A percentile compares a stretch with the other conserved stretches of the same genome.
phyloP scores from a whole-genome alignment of 2,329 filamentous ascomycete genomes.

The Fusarium sp. region DNA sequence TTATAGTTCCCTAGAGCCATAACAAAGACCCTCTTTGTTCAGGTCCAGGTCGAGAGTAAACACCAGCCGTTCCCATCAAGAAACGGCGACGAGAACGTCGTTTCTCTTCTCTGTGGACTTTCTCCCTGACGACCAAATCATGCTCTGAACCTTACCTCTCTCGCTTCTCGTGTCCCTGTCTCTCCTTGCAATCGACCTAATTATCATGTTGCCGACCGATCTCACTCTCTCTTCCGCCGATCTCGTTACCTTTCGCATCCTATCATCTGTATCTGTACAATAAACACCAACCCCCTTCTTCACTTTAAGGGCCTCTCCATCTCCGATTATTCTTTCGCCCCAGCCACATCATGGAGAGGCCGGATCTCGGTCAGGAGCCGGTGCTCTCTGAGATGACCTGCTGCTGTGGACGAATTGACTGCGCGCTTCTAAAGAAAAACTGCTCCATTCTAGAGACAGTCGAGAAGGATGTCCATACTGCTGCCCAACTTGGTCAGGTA shows the following conservation, averaged over 20 bases:
- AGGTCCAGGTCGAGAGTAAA: constrained; percentile 24
- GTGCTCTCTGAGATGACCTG: constrained; percentile 64
- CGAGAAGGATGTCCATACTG: constrained; percentile 87
- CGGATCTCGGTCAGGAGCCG: constrained; percentile 40
- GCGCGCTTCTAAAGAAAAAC: constrained; percentile 84
- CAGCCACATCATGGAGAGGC: constrained; percentile 40
- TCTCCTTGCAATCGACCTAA: constrained; percentile 13
- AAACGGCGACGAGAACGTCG: constrained; percentile 18
- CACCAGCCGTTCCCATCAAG: constrained; percentile 33
- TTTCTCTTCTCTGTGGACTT: not conserved
- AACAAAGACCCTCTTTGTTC: constrained; percentile 36
- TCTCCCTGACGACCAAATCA: constrained; percentile 16
- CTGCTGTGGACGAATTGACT: constrained; percentile 87
- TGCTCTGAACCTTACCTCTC: constrained; percentile 18
- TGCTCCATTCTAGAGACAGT: constrained; percentile 80
- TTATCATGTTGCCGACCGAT: constrained; percentile 39
- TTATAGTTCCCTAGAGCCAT: constrained; percentile 4
- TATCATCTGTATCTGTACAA: constrained; percentile 9
- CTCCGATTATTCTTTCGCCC: constrained; percentile 28
- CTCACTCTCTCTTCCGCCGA: constrained; percentile 12
- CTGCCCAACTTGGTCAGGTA: constrained; percentile 93
- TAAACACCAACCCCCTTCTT: constrained; percentile 17
- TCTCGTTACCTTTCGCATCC: constrained; percentile 9
- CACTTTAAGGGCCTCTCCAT: constrained; percentile 35
- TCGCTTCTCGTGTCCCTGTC: not conserved